Conservation (phyloP, 805 yeast genomes). For the Spathaspora sp. region DNA sequence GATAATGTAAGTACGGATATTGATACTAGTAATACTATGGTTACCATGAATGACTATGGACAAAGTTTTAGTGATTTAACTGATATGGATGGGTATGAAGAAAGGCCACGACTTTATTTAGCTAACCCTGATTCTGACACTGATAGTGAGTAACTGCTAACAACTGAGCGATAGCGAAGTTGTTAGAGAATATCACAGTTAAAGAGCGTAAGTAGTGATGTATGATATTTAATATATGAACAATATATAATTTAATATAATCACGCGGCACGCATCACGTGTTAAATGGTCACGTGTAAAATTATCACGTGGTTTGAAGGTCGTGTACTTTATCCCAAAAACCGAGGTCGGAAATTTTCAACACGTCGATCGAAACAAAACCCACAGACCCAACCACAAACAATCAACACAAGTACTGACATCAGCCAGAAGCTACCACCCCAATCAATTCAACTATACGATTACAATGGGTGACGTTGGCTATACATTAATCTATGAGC, state of each 20-base stretch:
- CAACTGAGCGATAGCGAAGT: too few relatives aligned
- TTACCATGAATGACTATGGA: not conserved
- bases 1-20: not conserved
- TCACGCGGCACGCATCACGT: too few relatives aligned
- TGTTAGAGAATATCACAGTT: not conserved
- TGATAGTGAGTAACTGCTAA: slow-evolving; percentile 29
- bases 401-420: not conserved
- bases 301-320: not conserved
- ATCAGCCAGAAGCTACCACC: not conserved
- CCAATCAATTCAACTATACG: not conserved
- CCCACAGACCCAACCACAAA: not conserved
- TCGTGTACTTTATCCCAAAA: slow-evolving; percentile 1
- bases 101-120: slow-evolving; percentile 44
- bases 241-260: not conserved
- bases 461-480: slow-evolving; percentile 35
- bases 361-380: slow-evolving; percentile 17
- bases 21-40: slow-evolving; percentile 10
- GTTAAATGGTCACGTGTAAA: too few relatives aligned
- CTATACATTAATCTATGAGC: slow-evolving; percentile 79
- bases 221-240: not conserved
- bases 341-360: slow-evolving; percentile 1
- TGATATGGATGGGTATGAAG: slow-evolving; percentile 23
- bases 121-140: slow-evolving; percentile 53
- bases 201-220: not conserved
- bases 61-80: not conserved